Conservation (phyloP, 192 early-diverging fungal species). For the Coemansia reversa region DNA sequence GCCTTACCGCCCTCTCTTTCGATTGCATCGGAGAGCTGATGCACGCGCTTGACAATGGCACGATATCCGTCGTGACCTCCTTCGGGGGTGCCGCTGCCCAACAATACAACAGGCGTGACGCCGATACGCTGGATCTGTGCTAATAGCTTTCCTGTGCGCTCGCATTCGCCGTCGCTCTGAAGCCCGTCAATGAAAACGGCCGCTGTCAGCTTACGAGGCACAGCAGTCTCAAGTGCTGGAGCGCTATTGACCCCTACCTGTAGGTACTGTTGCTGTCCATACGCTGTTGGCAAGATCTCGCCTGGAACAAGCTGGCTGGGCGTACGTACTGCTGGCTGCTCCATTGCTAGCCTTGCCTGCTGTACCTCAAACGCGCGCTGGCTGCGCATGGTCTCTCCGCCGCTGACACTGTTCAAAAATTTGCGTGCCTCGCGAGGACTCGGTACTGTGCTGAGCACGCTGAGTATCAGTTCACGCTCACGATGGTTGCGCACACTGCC, state of each 20-base stretch:
- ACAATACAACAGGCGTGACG: constrained; percentile 43
- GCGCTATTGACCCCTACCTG: not conserved
- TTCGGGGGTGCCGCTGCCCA: constrained; percentile 1
- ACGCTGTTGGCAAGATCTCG: constrained; percentile 5
- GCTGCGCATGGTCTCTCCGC: constrained; percentile 45
- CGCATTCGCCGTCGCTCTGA: constrained; percentile 6
- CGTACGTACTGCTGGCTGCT: constrained; percentile 8
- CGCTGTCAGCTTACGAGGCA: constrained; percentile 29
- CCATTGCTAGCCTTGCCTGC: constrained; percentile 29
- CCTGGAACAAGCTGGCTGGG: constrained; percentile 19
- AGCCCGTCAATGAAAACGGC: constrained; percentile 33
- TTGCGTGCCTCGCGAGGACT: constrained; percentile 54
- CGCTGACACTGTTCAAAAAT: constrained; percentile 47
- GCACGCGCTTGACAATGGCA: constrained; percentile 14
- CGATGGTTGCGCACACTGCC: constrained; percentile 13
- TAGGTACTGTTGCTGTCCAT: not conserved
- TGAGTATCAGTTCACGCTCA: constrained; percentile 52
- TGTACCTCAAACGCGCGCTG: constrained; percentile 44
- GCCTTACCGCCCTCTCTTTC: constrained; percentile 72
- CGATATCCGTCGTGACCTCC: constrained; percentile 15
- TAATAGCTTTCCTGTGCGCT: constrained; percentile 39
- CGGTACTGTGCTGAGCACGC: constrained; percentile 48
- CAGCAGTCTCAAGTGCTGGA: not conserved
- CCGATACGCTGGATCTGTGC: constrained; percentile 55
- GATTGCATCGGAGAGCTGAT: constrained; percentile 63